Evolutionary conservation across 257 asterid genomes (phyloP).

Genomic region (Solanum corneliomulleri): DNA sequence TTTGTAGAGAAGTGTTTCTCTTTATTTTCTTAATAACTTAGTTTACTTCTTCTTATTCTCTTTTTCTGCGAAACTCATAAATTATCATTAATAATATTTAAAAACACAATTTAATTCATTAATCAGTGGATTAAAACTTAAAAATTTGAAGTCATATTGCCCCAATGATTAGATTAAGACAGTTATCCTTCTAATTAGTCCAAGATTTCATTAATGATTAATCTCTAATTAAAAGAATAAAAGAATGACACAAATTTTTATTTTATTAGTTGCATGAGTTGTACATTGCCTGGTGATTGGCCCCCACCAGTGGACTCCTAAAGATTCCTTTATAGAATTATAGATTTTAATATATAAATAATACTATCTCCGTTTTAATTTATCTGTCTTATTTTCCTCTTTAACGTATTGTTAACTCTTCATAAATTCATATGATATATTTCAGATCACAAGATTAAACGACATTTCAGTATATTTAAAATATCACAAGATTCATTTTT

Average conservation of each 20-base stretch:
- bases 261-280: conserved; percentile 35
- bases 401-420: neutral
- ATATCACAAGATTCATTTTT: neutral
- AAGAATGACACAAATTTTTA: neutral
- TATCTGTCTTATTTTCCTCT: neutral
- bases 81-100: neutral
- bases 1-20: neutral
- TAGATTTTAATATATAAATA: conserved; percentile 8
- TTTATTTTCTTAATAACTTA: neutral
- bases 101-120: neutral
- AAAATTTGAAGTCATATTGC: neutral
- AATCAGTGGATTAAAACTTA: neutral
- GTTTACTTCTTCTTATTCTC: neutral
- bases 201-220: neutral
- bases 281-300: conserved; percentile 41
- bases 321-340: conserved; percentile 11
- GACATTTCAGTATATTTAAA: no score
- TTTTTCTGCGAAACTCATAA: neutral
- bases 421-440: neutral
- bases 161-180: neutral
- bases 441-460: neutral
- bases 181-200: neutral
- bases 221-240: neutral
- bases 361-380: neutral
- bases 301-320: conserved; percentile 49